Evolutionary conservation across 1,139 yeast species (phyloP).

Genomic region (Pichiaceae sp.): DNA sequence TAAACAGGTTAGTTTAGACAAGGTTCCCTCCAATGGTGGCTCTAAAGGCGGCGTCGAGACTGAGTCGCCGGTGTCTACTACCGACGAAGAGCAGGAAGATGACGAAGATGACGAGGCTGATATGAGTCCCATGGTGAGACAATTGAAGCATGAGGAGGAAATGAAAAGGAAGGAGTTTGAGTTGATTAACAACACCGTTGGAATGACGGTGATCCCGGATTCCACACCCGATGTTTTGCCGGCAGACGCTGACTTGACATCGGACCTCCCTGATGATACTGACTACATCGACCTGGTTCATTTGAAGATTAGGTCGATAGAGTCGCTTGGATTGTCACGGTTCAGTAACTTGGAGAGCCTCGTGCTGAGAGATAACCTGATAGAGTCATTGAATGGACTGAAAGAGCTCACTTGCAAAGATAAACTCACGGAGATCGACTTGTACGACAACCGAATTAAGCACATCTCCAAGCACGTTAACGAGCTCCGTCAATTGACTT

Average conservation of each 20-base stretch:
- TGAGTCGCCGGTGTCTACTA: too few relatives aligned
- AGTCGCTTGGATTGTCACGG: slow-evolving; percentile 53
- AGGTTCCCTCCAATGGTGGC: too few relatives aligned
- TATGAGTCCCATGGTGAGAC: slow-evolving; percentile 1
- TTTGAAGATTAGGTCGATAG: slow-evolving; percentile 61
- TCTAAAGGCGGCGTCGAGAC: too few relatives aligned
- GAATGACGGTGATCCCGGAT: slow-evolving; percentile 43
- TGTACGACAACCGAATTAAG: slow-evolving; percentile 85
- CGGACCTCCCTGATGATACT: slow-evolving; percentile 51
- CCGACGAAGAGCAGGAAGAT: slow-evolving; percentile 7
- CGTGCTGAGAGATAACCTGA: slow-evolving; percentile 77
- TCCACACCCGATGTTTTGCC: slow-evolving; percentile 34
- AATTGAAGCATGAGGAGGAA: slow-evolving; percentile 5
- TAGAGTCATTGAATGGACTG: slow-evolving; percentile 65
- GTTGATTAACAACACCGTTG: slow-evolving; percentile 17
- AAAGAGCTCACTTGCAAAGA: slow-evolving; percentile 43
- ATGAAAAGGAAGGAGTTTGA: slow-evolving; percentile 7
- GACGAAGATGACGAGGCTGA: slow-evolving; percentile 12
- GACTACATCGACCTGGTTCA: slow-evolving; percentile 73
- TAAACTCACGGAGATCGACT: slow-evolving; percentile 67
- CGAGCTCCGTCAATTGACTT: slow-evolving; percentile 48
- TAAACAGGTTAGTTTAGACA: too few relatives aligned
- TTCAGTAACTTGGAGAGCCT: slow-evolving; percentile 52
- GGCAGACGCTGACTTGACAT: slow-evolving; percentile 52
- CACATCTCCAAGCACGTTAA: slow-evolving; percentile 70